Conservation (phyloP, 2,329 filamentous ascomycete genomes). For the Aspergillus sp. region DNA sequence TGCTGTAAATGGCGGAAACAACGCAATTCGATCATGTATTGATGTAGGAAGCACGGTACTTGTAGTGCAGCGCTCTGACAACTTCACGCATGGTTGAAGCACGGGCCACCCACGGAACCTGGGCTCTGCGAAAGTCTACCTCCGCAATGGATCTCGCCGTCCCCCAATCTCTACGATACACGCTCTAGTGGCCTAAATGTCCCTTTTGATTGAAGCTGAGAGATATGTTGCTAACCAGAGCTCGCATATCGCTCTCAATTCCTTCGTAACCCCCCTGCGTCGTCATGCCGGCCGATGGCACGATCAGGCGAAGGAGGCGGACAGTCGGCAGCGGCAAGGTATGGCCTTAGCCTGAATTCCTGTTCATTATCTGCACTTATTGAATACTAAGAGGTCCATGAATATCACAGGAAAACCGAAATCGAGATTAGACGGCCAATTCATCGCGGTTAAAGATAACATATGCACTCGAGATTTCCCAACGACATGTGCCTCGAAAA, state of each 20-base stretch:
- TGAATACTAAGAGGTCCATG: conserved; percentile 4
- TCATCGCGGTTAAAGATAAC: conserved; percentile 75
- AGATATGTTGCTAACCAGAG: conserved; percentile 44
- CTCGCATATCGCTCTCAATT: conserved; percentile 36
- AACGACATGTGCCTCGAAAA: conserved; percentile 81
- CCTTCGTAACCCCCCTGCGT: conserved; percentile 41
- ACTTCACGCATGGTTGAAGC: background rate
- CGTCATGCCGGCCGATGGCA: conserved; percentile 34
- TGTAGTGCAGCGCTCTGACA: background rate
- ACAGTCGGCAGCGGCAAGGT: conserved; percentile 37
- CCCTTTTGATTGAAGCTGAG: conserved; percentile 45
- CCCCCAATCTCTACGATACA: background rate
- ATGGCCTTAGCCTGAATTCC: background rate
- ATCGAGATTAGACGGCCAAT: conserved; percentile 42
- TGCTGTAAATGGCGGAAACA: no score
- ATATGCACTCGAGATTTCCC: conserved; percentile 64
- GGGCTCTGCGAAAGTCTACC: background rate
- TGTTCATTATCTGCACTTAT: background rate
- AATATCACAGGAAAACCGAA: conserved; percentile 29
- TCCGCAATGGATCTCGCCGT: background rate
- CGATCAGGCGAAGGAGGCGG: conserved; percentile 38
- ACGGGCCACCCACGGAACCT: background rate
- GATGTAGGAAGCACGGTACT: no score
- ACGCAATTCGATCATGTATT: no score
- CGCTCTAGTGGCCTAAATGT: conserved; percentile 35